Conservation (phyloP, 2,329 filamentous ascomycete species). For the Colletotrichum plurivorum region DNA sequence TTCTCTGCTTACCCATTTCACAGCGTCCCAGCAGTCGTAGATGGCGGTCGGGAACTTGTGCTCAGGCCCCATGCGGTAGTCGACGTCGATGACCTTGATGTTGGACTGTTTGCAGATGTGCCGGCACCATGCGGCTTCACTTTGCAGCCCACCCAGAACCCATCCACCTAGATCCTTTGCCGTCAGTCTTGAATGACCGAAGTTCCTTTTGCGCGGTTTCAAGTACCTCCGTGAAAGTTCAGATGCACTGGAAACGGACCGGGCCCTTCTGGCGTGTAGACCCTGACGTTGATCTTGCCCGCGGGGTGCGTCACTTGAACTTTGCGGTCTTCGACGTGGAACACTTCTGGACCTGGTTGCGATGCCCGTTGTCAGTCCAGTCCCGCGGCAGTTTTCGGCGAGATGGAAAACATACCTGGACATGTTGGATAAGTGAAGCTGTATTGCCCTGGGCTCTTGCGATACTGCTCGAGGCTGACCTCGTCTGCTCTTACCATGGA, state of each 20-base stretch:
- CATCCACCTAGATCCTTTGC: slow-evolving; percentile 40
- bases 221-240: slow-evolving; percentile 45
- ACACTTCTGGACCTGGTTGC: slow-evolving; percentile 17
- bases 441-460: slow-evolving; percentile 45
- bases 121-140: slow-evolving; percentile 47
- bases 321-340: slow-evolving; percentile 31
- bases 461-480: slow-evolving; percentile 47
- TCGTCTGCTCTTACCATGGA: slow-evolving; percentile 47
- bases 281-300: slow-evolving; percentile 44
- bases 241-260: slow-evolving; percentile 46
- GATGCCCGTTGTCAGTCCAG: neutral
- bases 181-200: rapidly evolving
- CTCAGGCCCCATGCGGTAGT: slow-evolving; percentile 48
- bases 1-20: slow-evolving; percentile 46
- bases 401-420: slow-evolving; percentile 28
- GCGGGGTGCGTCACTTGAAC: slow-evolving; percentile 45
- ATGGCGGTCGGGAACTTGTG: slow-evolving; percentile 44
- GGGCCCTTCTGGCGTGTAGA: slow-evolving; percentile 46
- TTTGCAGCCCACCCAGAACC: slow-evolving; percentile 45
- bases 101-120: slow-evolving; percentile 45
- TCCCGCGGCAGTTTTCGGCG: neutral
- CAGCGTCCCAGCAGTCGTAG: slow-evolving; percentile 47
- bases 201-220: neutral
- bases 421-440: slow-evolving; percentile 49
- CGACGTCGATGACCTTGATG: slow-evolving; percentile 48